Evolutionary conservation across 495 filamentous ascomycete genomes (phyloP), one percentile per base, ranked within the genome.

Genomic region (Cryomyces minteri): DNA sequence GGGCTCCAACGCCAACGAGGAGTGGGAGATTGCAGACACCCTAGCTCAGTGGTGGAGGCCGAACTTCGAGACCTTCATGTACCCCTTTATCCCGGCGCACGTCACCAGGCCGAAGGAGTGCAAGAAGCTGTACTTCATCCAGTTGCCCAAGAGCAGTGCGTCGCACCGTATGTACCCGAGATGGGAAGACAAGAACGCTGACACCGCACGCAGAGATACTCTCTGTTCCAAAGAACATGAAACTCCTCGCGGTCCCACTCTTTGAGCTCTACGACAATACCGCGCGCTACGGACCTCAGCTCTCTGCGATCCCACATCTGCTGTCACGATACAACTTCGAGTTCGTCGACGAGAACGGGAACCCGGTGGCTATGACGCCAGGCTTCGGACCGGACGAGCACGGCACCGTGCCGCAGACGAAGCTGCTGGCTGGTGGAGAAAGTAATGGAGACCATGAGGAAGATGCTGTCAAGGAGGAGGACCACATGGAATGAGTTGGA

Each of bases 51-150:
- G 92, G 90, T 98, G 87, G 87, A 70, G 90, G 30, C 90, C 90
- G 38, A 96, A 94, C 65, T 94, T 96, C 57, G 90, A 98, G 68
- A 98, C 90, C 1, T 96, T 95, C 69, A 95, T 95, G 90, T 98
- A 98, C 61, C 90, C 90, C 0, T 98, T 93, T 63, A 77, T 94
- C 39, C 90, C 90, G 5, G 82, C 86, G 12, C 90, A 98, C 62
- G 82, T 94, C 47, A 94, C 90, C 6, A 72, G 92, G 38, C 90
- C 90, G 12, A 98, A 95, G 69, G 90, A 98, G 71, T 94, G 88
- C 69, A 98, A 98, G 71, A 98, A 98, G 73, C 69, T 95, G 41
- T 98, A 95, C 60, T 84, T 96, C 45, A 94, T 98, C 43, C 82
- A 94, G 62, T 64, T 98, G 14, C 90, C 90, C 0, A 73, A 83